These are phyloP conservation scores for Acidomyces sp. DNA, from an alignment of 495 filamentous ascomycete species.

Conservation along the genomic window DNA sequence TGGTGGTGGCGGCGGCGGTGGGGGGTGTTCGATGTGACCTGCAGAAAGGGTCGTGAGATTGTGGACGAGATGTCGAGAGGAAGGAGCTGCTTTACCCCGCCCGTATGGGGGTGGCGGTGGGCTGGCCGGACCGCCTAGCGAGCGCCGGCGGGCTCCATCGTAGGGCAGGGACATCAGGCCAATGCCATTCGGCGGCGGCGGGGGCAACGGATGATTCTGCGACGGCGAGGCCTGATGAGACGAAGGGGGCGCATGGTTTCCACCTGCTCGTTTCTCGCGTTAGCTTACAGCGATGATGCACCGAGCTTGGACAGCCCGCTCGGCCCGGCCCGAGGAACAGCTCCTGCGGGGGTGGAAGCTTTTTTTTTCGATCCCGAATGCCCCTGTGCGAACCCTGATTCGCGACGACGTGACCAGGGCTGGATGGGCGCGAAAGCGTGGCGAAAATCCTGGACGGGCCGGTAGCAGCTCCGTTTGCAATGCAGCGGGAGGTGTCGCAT, in stretches of 20 bases:
- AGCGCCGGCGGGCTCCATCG: conserved; percentile 24
- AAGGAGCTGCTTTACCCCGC: conserved; percentile 18
- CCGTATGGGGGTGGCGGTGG: conserved; percentile 23
- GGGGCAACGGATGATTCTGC: conserved; percentile 22
- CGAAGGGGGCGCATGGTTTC: conserved; percentile 3
- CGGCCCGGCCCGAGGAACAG: too few species aligned
- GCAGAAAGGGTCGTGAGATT: background rate
- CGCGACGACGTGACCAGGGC: too few species aligned
- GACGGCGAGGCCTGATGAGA: conserved; percentile 2
- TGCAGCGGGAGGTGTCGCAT: too few species aligned
- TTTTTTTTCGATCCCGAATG: too few species aligned
- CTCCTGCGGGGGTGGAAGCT: too few species aligned
- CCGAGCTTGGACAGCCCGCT: too few species aligned
- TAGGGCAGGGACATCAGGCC: conserved; percentile 22
- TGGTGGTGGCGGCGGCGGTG: conserved; percentile 29
- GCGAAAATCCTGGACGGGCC: too few species aligned
- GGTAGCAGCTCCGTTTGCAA: too few species aligned
- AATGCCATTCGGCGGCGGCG: conserved; percentile 23
- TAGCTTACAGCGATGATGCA: too few species aligned
- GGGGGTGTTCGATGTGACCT: background rate
- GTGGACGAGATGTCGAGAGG: background rate
- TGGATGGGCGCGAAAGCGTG: too few species aligned
- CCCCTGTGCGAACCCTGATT: too few species aligned
- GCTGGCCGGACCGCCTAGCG: conserved; percentile 25
- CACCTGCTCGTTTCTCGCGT: background rate